Evolutionary conservation across 2,329 filamentous ascomycete genomes (phyloP).

Genomic region (Exophiala dermatitidis): DNA sequence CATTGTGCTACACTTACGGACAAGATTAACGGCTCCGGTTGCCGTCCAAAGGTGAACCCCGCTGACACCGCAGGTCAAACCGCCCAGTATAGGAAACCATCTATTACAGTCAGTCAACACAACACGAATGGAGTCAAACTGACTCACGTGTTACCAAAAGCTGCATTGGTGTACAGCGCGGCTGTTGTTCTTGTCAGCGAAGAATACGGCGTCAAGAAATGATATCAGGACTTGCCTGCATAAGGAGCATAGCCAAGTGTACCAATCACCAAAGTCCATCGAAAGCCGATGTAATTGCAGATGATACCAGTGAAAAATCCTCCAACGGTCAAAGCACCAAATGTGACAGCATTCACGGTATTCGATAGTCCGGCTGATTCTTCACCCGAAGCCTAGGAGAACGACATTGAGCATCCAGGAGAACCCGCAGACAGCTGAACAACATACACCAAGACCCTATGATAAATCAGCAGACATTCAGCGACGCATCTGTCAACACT

Average conservation of each 20-base stretch:
- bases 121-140: background rate
- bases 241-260: background rate
- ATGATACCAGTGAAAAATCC: background rate
- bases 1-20: background rate
- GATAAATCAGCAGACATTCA: background rate
- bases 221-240: background rate
- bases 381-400: background rate
- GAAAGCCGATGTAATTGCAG: background rate
- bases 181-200: background rate
- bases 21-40: background rate
- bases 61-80: background rate
- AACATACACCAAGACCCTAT: background rate
- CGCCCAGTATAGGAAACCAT: background rate
- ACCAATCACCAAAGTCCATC: background rate
- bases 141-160: background rate
- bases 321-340: background rate
- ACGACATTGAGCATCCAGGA: background rate
- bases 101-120: background rate
- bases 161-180: background rate
- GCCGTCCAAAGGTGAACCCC: background rate
- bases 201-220: background rate
- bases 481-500: background rate
- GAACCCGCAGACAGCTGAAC: background rate
- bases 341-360: background rate
- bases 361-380: background rate